Evolutionary conservation across 83 land plant species (phyloP).

Genomic region (Isoetes engelmannii): DNA sequence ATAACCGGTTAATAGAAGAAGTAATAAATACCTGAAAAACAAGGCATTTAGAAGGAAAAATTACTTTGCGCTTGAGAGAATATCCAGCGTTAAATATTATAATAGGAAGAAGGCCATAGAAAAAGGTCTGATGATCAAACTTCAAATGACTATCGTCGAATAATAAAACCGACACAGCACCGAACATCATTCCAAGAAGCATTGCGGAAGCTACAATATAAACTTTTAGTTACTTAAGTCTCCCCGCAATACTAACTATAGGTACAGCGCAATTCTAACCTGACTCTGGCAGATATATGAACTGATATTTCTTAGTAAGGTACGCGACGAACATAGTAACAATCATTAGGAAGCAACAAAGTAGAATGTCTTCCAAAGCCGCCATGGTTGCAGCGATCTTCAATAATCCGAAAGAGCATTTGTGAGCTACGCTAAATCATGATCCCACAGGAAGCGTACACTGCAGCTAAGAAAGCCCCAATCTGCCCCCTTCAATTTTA

Average conservation of each 20-base stretch:
- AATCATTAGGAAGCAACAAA: slow-evolving; percentile 2
- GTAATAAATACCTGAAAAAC: too few species aligned
- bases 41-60: not conserved
- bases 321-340: slow-evolving; percentile 5
- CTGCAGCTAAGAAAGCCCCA: too few species aligned
- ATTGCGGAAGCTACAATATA: slow-evolving; percentile 3
- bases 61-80: not conserved
- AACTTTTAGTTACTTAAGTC: not conserved
- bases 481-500: too few species aligned
- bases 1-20: too few species aligned
- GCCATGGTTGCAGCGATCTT: too few species aligned
- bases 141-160: not conserved
- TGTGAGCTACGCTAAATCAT: too few species aligned
- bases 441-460: too few species aligned
- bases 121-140: slow-evolving; percentile 8
- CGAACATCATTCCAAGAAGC: slow-evolving; percentile 6
- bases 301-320: not conserved
- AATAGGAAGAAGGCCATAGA: slow-evolving; percentile 9
- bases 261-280: not conserved
- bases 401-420: too few species aligned
- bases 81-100: slow-evolving; percentile 10
- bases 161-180: not conserved
- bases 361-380: slow-evolving; percentile 3
- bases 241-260: not conserved
- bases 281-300: slow-evolving; percentile 6